These are phyloP conservation scores for Passalora sequoiae DNA, from an alignment of 2,329 filamentous ascomycete species.

Conservation along the genomic window DNA sequence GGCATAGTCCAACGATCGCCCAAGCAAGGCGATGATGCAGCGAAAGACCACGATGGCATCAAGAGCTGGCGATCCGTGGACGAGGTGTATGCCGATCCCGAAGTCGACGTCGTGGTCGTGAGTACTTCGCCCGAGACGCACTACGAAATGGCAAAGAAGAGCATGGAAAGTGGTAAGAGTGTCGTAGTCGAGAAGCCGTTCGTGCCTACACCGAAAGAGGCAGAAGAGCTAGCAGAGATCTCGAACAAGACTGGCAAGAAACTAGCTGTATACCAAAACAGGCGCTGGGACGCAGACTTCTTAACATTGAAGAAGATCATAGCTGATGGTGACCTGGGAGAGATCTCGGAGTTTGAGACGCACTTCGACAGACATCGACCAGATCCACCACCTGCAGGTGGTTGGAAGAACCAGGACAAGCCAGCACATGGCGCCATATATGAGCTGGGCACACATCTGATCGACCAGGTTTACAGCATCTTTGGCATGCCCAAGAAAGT, in stretches of 20 bases:
- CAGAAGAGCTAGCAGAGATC: slow-evolving; percentile 52
- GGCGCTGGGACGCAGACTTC: slow-evolving; percentile 74
- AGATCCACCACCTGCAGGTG: slow-evolving; percentile 41
- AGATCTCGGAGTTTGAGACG: slow-evolving; percentile 71
- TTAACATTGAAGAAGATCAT: slow-evolving; percentile 62
- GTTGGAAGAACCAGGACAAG: slow-evolving; percentile 64
- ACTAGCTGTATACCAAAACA: slow-evolving; percentile 52
- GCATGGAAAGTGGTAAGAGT: slow-evolving; percentile 67
- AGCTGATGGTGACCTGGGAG: slow-evolving; percentile 56
- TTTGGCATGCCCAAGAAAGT: slow-evolving; percentile 65
- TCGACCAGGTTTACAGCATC: slow-evolving; percentile 67
- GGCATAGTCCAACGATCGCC: slow-evolving; percentile 72
- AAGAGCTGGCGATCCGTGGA: slow-evolving; percentile 61
- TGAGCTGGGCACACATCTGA: slow-evolving; percentile 69
- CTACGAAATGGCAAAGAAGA: slow-evolving; percentile 58
- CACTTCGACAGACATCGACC: slow-evolving; percentile 74
- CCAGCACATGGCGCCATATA: slow-evolving; percentile 65
- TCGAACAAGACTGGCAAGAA: slow-evolving; percentile 37
- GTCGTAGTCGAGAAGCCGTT: slow-evolving; percentile 81
- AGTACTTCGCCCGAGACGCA: slow-evolving; percentile 69
- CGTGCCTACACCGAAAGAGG: slow-evolving; percentile 65
- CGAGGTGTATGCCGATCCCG: slow-evolving; percentile 59
- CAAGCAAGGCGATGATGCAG: slow-evolving; percentile 59
- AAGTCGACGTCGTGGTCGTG: slow-evolving; percentile 65
- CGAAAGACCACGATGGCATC: slow-evolving; percentile 60